Conservation (phyloP, 2,329 filamentous ascomycete genomes). For the Phialemoniopsis sp. region DNA sequence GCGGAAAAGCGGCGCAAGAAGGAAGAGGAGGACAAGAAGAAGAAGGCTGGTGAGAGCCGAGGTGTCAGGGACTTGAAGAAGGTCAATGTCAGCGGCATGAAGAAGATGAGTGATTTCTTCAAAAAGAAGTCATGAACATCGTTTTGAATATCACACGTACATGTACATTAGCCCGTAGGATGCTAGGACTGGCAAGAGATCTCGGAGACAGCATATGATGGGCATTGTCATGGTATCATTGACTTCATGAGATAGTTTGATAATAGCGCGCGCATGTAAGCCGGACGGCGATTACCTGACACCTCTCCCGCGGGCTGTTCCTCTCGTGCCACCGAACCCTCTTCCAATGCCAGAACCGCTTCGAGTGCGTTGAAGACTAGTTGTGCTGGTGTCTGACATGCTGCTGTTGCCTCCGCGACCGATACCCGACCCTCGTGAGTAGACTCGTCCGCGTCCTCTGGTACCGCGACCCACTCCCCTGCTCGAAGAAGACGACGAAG, state of each 20-base stretch:
- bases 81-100: slow-evolving; percentile 89
- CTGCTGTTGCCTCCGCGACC: slow-evolving; percentile 11
- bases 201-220: background rate
- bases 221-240: slow-evolving; percentile 9
- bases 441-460: slow-evolving; percentile 12
- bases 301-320: slow-evolving; percentile 29
- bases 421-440: slow-evolving; percentile 5
- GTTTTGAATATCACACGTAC: too few species aligned
- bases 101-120: slow-evolving; percentile 95
- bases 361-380: slow-evolving; percentile 23
- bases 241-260: slow-evolving; percentile 1
- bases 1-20: slow-evolving; percentile 80
- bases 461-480: slow-evolving; percentile 9
- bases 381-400: slow-evolving; percentile 18
- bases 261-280: slow-evolving; percentile 5
- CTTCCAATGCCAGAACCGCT: slow-evolving; percentile 38
- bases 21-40: slow-evolving; percentile 86
- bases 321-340: slow-evolving; percentile 44
- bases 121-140: slow-evolving; percentile 54
- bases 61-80: slow-evolving; percentile 81
- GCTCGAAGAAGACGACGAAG: slow-evolving; percentile 7
- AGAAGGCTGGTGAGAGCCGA: slow-evolving; percentile 69
- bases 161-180: slow-evolving; percentile 4
- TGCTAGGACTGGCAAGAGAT: background rate
- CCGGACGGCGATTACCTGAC: slow-evolving; percentile 3